Evolutionary conservation across 2,329 filamentous ascomycete species (phyloP), one percentile per base, ranked within the genome.

Genomic region (Ceratocystis alfenasii): DNA sequence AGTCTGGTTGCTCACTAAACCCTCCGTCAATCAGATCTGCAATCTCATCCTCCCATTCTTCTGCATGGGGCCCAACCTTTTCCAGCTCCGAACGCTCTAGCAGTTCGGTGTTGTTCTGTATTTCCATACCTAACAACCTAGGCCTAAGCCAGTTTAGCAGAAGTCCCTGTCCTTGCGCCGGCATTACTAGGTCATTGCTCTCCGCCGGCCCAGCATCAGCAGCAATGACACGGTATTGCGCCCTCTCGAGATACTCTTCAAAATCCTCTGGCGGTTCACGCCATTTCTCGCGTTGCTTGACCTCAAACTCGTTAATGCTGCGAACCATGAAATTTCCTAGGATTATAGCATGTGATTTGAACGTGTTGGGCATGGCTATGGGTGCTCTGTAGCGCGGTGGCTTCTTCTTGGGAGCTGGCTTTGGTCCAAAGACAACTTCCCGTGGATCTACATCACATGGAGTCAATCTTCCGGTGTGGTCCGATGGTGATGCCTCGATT

Each of bases 361-460:
- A 65, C 5, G 66, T 65, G 46, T 67, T 65, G 10, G 59, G 63
- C 22, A 65, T 57, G 3, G 60, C 62, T 44, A 57, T 8, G 3
- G 28, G 33, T 22, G 46, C 12, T 12, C 50, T 22, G 10, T 44
- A 28, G 6, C 64, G 55, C 53, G 53, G 45, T n/a, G 64, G 45
- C 33, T 2, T 10, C 5, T n/a, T 30, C 17, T 7, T 60, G 25
- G 57, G 59, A 3, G 62, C 30, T 17, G 36, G 41, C 8, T 61
- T 44, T 3, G 66, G 71, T 22, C 76, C 74, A 68, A 79, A 74
- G 67, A 75, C 76, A 17, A 79, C 69, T 71, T 83, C 80, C 2
- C 77, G 50, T 70, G 74, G 76, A 33, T 78, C 73, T 28, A 83
- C 70, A 69, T 81, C 82, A 55, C 77, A 74, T 45, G 76, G 75